Evolutionary conservation across 345 rosid species (phyloP), one percentile per base, ranked within the genome.

Genomic region (Leavenworthia alabamica): DNA sequence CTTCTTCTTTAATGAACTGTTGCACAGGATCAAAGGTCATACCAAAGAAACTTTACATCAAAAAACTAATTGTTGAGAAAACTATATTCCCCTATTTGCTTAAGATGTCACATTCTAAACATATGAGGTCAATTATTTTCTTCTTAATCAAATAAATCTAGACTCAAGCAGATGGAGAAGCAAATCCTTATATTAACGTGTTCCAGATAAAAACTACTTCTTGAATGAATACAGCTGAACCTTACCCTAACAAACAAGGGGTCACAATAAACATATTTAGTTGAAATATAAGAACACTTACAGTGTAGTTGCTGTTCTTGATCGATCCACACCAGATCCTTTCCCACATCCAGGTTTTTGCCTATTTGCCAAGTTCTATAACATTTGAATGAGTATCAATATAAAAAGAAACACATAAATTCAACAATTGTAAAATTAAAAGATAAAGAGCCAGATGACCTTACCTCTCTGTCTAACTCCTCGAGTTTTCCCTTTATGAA

Each of bases 251-350:
- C n/a, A n/a, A 42, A 24, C 29, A 31, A 27, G 9, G 36, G 8
- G 13, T 43, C 10, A 20, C 13, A 15, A 32, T 11, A 32, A 44
- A 35, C 8, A n/a, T 15, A 45, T 66, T 35, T 62, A 12, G 46
- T 1, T 17, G 3, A 46, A n/a, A 46, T 19, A 17, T 15, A 44
- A 19, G 42, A 44, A 37, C 10, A 49, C 72, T 67, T 63, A 91
- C 98, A 81, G 85, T 42, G 95, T 86, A 11, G 90, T 85, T 54
- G 84, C 84, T 81, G 79, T 84, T 79, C 96, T 82, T 35, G 96
- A 84, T 79, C 98, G 77, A 75, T 91, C 96, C 36, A 88, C 75
- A 46, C 86, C 85, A 40, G 90, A 83, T 56, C 98, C 96, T 73
- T 92, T 92, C 10, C 80, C 90, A 60, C 95, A 86, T 44, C 95